Conservation (phyloP, 2,329 filamentous ascomycete genomes). For the Exophiala sp. region DNA sequence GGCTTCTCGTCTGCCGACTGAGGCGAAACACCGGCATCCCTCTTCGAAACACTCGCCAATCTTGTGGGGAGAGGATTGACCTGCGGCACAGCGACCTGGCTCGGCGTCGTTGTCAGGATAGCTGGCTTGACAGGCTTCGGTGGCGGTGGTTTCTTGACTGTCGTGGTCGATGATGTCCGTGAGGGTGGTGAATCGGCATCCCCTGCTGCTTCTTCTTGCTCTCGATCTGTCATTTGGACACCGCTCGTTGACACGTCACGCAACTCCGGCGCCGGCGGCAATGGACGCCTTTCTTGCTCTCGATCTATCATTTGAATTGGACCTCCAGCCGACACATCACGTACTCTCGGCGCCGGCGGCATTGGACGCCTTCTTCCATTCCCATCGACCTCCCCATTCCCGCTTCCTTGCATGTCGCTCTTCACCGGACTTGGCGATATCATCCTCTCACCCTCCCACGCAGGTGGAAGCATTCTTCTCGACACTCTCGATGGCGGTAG, state of each 20-base stretch:
- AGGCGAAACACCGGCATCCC: background rate
- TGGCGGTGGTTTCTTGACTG: constrained; percentile 46
- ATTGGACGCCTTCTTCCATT: background rate
- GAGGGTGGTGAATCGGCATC: too few species aligned
- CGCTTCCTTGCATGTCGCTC: background rate
- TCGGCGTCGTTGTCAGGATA: constrained; percentile 30
- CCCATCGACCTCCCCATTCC: background rate
- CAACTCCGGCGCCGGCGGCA: background rate
- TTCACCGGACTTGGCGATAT: background rate
- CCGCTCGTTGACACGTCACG: too few species aligned
- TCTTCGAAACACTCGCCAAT: constrained; percentile 2
- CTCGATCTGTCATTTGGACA: too few species aligned
- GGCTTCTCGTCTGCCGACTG: constrained; percentile 9
- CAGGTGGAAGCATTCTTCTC: constrained; percentile 18
- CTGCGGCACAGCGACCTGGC: constrained; percentile 15
- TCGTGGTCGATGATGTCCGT: constrained; percentile 35
- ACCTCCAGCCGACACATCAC: too few species aligned
- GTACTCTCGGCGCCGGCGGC: background rate
- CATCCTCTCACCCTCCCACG: constrained; percentile 21
- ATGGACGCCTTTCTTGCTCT: background rate
- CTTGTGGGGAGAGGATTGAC: constrained; percentile 9
- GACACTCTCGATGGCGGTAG: constrained; percentile 22
- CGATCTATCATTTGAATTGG: too few species aligned
- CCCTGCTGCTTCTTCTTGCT: too few species aligned
- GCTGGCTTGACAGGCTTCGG: constrained; percentile 63